A percentile compares a stretch with the other conserved stretches of the same genome.
phyloP scores from a whole-genome alignment of 495 filamentous ascomycete genomes.

The Neurospora sublineolata region DNA sequence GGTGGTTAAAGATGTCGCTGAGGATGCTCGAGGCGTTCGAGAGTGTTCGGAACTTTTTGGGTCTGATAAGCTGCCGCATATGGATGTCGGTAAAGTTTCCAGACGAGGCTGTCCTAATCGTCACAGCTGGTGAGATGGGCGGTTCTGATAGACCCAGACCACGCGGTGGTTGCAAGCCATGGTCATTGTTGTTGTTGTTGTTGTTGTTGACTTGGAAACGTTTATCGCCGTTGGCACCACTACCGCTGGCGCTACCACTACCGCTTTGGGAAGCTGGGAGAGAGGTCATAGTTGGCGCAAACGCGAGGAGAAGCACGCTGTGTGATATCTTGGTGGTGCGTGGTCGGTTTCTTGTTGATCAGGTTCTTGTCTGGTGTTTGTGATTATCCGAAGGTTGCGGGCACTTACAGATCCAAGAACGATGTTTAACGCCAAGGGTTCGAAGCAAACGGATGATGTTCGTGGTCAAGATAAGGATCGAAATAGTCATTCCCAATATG shows the following conservation, averaged over 20 bases:
- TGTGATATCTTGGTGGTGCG: background rate
- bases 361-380: background rate
- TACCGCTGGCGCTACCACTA: background rate
- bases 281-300: background rate
- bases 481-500: background rate
- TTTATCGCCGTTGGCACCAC: background rate
- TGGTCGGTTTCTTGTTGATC: background rate
- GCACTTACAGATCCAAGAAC: background rate
- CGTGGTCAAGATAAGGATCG: background rate
- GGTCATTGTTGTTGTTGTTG: background rate
- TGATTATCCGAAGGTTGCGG: background rate
- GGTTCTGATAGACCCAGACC: background rate
- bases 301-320: background rate
- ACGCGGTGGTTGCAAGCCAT: background rate
- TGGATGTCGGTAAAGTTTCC: slow-evolving; percentile 1
- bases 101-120: background rate
- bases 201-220: background rate
- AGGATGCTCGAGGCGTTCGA: slow-evolving; percentile 14
- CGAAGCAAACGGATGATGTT: background rate
- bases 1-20: slow-evolving; percentile 15
- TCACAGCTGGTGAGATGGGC: background rate
- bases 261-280: background rate
- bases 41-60: slow-evolving; percentile 11
- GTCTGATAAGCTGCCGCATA: slow-evolving; percentile 2
- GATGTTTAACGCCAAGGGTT: background rate